Base-by-base conservation (phyloP, 2,329 filamentous ascomycete genomes). In the Colletotrichum coccodes region DNA sequence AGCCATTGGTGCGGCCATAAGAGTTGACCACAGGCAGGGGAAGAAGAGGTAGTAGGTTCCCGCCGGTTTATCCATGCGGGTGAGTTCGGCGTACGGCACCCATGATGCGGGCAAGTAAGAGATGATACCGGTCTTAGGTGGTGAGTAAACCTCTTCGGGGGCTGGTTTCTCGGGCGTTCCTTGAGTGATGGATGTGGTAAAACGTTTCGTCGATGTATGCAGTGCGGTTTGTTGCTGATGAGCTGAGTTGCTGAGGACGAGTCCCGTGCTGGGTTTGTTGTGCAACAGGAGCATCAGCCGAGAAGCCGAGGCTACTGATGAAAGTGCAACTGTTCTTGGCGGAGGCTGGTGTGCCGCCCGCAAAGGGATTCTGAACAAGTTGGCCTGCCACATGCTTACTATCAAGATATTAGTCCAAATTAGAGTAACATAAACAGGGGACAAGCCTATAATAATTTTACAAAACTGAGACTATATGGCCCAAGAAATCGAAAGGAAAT, bases 41-140 rank as follows among this genome's bases (percentile, higher is more conserved):
- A 95, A 92, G 83, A 91, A 95, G 70, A 97, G 89, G 77, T 96
- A 96, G 81, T 94, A 93, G 2, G 92, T 93, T 52, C 94, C 94
- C 0, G 90, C 87, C 1, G 93, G 94, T 75, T 94, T 96, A 79
- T 96, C 91, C 54, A 97, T 84, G 56, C 94, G 91, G 75, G 92
- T 87, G 16, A 97, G 87, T 77, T 97, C 94, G 54, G 90, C 94
- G 76, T 96, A 97, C 1, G 94, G 94, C 3, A 96, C 85, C 85
- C 90, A 90, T 63, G 91, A 87, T 23, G 81, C 71, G 2, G 94
- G 94, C 2, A 97, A 83, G 59, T 84, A 79, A 3, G 93, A 91
- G 34, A 97, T 81, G 6, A 96, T 75, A 16, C 94, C 93, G 0
- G 88, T 89, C 18, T 83, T 90, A 3, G 94, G 93, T n/a, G 90